These are phyloP conservation scores for Truncatella angustata DNA, from an alignment of 2,329 filamentous ascomycete genomes.

Conservation along the genomic window DNA sequence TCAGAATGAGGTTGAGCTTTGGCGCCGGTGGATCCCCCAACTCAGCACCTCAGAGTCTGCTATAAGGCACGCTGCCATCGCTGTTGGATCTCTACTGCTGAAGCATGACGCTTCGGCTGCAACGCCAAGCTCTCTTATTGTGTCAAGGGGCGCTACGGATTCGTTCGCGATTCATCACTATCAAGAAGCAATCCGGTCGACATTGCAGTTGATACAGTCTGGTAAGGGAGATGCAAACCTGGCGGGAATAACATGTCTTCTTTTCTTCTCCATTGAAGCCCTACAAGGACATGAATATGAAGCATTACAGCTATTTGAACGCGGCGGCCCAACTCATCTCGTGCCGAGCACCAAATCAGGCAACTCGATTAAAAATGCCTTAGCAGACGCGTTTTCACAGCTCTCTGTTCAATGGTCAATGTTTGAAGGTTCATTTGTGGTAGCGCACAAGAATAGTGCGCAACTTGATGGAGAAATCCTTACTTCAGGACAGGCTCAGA, in stretches of 20 bases:
- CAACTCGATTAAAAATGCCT: neutral
- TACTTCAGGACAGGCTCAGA: neutral
- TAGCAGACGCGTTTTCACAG: neutral
- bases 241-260: slow-evolving; percentile 2
- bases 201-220: neutral
- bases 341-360: neutral
- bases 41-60: slow-evolving; percentile 34
- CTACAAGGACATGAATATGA: slow-evolving; percentile 3
- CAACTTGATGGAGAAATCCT: neutral
- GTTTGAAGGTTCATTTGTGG: neutral
- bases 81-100: slow-evolving; percentile 21
- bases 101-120: neutral
- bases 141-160: no score
- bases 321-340: neutral
- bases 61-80: slow-evolving; percentile 35
- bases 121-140: no score
- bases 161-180: slow-evolving; percentile 1
- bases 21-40: slow-evolving; percentile 37
- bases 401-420: neutral
- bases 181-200: neutral
- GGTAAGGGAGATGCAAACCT: neutral
- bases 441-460: neutral
- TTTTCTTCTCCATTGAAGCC: slow-evolving; percentile 5
- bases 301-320: neutral
- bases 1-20: slow-evolving; percentile 35